Evolutionary conservation across 148 eudicot species (phyloP), one percentile per base, ranked within the genome.

Genomic region (Camellia sinensis): DNA sequence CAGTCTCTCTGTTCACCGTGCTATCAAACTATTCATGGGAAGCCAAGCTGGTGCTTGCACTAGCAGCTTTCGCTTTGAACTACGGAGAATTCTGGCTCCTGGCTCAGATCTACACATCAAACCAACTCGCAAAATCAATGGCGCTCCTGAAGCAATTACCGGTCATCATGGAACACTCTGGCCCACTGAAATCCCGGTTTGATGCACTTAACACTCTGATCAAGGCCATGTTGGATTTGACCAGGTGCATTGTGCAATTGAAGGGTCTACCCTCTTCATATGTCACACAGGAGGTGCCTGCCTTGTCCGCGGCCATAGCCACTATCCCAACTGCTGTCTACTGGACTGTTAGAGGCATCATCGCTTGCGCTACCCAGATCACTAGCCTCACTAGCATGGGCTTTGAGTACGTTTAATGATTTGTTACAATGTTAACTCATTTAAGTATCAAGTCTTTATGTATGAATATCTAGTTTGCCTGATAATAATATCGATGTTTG

Each of bases 81-180:
- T 89, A 81, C 48, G 89, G 91, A 29, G 91, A 89, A 65, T 89
- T 87, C 63, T 87, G 87, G 89, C 91, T 89, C 15, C 87, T 89
- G 19, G 73, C 82, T 50, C 89, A 87, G 68, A 82, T 85, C 54
- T 87, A 81, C 80, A 19, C 84, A 13, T 82, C 86, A 4, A 87
- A 85, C 53, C 74, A 81, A 29, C 78, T 89, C 0, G 91, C 89
- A 5, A 85, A 84, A 68, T 85, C 89, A 21, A 89, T 89, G 91
- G 89, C 89, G 0, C 71, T 82, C 21, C 87, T 87, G 9, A 87
- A 80, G 87, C 83, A 84, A 46, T 73, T 87, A 5, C 88, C 86
- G 7, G 44, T 67, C 65, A 74, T 78, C 29, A 54, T 79, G 74
- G 88, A 89, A 77, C 81, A 70, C 48, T 40, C 74, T 1, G 81